Evolutionary conservation across 257 asterid genomes (phyloP), one percentile per base, ranked within the genome.

Genomic region (Forsythia suspensa): DNA sequence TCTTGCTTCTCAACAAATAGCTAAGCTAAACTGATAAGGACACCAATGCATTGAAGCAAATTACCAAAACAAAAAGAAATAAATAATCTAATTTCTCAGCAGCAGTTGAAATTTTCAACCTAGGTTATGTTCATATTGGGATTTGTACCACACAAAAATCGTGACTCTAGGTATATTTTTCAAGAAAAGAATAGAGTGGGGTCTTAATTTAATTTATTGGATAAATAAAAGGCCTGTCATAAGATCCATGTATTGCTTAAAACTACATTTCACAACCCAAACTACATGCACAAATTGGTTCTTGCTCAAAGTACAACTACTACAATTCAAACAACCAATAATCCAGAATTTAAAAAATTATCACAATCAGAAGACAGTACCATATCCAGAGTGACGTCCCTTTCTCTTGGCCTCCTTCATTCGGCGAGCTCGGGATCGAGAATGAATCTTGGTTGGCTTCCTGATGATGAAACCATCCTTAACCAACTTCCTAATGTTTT

Each of bases 381-480:
- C 92, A 39, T 86, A 88, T 82, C 92, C 92, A 66, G 90, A 88
- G 80, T 88, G 92, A 39, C 92, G 88, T 8, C 91, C 91, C 86
- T 88, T 88, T 63, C 89, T 82, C 81, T 88, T 88, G 74, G 89
- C 92, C 79, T 88, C 92, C 84, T 86, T 86, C 92, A 86, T 83
- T 10, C 92, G 67, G 48, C 92, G 92, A n/a, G 92, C 92, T 51
- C 92, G 88, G 42, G 90, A 88, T 1, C 92, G 83, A 0, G 92
- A 86, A 80, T 88, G 92, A 36, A 88, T 88, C 86, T 88, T 88
- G 44, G 90, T 83, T 6, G 89, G 89, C 80, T 86, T 88, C 85
- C 92, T 81, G 88, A 88, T 86, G 68, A 88, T 69, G 78, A 88
- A 84, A 39, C 91, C 91, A 83, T 87, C 91, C 86, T 87, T 87